Conservation (phyloP, 148 eudicot species). For the Persicaria tinctoria region DNA sequence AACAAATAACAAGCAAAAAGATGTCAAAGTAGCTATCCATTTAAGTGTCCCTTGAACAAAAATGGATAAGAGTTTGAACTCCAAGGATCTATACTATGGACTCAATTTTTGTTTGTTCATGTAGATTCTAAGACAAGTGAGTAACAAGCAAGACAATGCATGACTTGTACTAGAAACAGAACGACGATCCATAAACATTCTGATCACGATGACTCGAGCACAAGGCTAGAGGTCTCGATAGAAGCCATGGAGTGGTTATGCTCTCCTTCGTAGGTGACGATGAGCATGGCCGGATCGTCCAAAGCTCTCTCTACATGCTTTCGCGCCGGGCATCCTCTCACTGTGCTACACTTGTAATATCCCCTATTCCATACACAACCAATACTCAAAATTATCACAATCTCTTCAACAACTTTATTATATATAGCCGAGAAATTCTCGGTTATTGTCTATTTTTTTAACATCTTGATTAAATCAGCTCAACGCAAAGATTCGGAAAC, state of each 20-base stretch:
- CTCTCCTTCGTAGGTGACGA: conserved; percentile 91
- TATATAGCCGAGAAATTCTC: neutral
- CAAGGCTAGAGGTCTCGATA: conserved; percentile 46
- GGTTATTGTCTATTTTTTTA: neutral
- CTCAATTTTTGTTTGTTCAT: too few relatives aligned
- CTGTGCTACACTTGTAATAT: conserved; percentile 90
- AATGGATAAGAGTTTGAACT: conserved; percentile 1
- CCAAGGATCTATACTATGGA: too few relatives aligned
- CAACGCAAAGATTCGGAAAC: too few relatives aligned
- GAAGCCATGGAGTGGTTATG: conserved; percentile 66
- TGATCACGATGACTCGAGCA: conserved; percentile 70
- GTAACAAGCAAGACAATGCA: neutral
- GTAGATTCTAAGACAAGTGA: too few relatives aligned
- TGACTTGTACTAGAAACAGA: neutral
- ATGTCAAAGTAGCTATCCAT: neutral
- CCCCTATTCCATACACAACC: conserved; percentile 38
- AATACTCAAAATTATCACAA: neutral
- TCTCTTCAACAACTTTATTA: too few relatives aligned
- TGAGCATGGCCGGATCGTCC: conserved; percentile 77
- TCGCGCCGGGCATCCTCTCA: conserved; percentile 88
- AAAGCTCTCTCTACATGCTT: too few relatives aligned
- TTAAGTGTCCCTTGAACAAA: neutral
- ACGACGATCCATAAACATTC: neutral
- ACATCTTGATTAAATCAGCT: too few relatives aligned
- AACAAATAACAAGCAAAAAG: neutral